A percentile compares a stretch with the other conserved stretches of the same genome.
These are phyloP conservation scores for Lichina pygmaea DNA, from an alignment of 495 filamentous ascomycete genomes.

Conservation along the genomic window DNA sequence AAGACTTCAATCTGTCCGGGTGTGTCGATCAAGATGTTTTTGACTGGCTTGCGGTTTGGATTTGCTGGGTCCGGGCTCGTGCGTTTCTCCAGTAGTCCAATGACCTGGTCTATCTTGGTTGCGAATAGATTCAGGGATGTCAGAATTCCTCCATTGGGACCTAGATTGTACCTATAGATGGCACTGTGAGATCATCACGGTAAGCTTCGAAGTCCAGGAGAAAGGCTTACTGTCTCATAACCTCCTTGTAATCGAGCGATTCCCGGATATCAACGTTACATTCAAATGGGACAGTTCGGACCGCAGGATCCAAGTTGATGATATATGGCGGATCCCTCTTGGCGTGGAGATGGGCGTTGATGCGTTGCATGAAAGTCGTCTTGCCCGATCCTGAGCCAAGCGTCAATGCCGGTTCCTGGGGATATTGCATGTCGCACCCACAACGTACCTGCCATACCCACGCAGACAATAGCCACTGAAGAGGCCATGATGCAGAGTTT, in stretches of 20 bases:
- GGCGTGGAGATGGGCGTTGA: conserved; percentile 69
- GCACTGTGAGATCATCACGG: background rate
- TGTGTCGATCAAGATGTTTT: conserved; percentile 77
- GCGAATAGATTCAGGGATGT: conserved; percentile 90
- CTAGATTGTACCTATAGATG: conserved; percentile 38
- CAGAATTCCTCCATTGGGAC: conserved; percentile 92
- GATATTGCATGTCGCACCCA: background rate
- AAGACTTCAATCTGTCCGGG: conserved; percentile 97
- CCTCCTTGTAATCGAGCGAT: conserved; percentile 96
- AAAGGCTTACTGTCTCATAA: conserved; percentile 60
- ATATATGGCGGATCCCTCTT: conserved; percentile 61
- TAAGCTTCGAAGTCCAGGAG: background rate
- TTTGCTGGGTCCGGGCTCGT: conserved; percentile 33
- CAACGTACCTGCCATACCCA: conserved; percentile 71
- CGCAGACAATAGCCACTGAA: conserved; percentile 63
- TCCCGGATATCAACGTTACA: conserved; percentile 98
- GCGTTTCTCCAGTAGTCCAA: conserved; percentile 71
- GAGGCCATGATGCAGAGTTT: background rate
- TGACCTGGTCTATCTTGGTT: conserved; percentile 90
- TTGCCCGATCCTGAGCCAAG: conserved; percentile 52
- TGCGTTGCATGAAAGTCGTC: conserved; percentile 95
- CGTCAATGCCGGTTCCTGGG: background rate
- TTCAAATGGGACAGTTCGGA: conserved; percentile 86
- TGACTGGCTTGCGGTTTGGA: conserved; percentile 34
- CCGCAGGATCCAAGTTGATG: conserved; percentile 90